These are phyloP conservation scores for Malus hybrid DNA, from an alignment of 331 rosid species.

Conservation along the genomic window DNA sequence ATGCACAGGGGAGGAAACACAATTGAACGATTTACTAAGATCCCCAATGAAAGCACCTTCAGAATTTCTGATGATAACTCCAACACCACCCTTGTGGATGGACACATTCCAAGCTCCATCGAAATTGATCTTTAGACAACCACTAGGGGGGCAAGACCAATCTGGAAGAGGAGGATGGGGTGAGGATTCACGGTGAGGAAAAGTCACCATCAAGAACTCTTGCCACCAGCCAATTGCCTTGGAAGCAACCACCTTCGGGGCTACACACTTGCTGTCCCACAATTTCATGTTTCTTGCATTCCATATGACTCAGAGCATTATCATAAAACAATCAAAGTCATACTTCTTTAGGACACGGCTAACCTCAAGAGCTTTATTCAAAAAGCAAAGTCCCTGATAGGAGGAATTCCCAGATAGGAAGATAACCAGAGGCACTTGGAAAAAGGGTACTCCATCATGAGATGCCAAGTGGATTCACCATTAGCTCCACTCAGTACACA, in stretches of 20 bases:
- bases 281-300: neutral
- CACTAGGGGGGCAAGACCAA: neutral
- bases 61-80: neutral
- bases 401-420: neutral
- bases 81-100: neutral
- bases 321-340: neutral
- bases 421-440: neutral
- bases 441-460: neutral
- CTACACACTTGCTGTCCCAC: too few relatives aligned
- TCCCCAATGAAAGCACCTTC: neutral
- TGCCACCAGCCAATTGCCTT: neutral
- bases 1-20: neutral
- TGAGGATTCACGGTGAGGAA: neutral
- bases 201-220: neutral
- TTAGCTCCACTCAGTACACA: neutral
- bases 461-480: neutral
- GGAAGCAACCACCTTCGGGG: neutral
- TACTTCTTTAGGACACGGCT: neutral
- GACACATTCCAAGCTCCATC: neutral
- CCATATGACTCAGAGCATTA: neutral
- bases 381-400: neutral
- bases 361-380: neutral
- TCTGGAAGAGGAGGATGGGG: neutral
- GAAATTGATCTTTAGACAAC: neutral
- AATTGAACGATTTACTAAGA: neutral